Evolutionary conservation across 805 yeast genomes (phyloP).

Genomic region (Sugiyamaella smithiae): DNA sequence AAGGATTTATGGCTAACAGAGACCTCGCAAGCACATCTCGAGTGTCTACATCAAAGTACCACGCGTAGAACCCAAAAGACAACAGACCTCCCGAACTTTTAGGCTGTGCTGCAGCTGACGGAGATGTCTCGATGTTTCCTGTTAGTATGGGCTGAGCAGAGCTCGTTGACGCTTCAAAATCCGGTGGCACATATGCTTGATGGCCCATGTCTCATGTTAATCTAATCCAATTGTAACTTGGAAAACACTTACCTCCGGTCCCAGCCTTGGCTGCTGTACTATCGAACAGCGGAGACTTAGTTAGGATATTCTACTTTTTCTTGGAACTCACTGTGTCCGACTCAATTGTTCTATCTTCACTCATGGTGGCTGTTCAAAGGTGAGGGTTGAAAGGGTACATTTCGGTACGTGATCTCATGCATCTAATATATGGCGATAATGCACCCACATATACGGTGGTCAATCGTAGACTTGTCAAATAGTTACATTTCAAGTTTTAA

Average conservation of each 20-base stretch:
- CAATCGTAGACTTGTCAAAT: too few relatives aligned
- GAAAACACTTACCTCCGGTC: slow-evolving; percentile 8
- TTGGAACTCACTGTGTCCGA: slow-evolving; percentile 12
- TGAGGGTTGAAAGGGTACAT: too few relatives aligned
- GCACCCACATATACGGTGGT: too few relatives aligned
- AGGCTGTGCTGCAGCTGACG: slow-evolving; percentile 1
- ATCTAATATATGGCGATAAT: too few relatives aligned
- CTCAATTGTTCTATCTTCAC: slow-evolving; percentile 14
- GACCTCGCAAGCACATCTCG: slow-evolving; percentile 56
- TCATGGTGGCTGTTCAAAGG: background rate
- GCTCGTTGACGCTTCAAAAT: slow-evolving; percentile 25
- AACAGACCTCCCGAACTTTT: slow-evolving; percentile 45
- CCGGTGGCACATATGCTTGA: slow-evolving; percentile 37
- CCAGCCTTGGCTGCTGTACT: slow-evolving; percentile 2
- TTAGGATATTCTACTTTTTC: background rate
- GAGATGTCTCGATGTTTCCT: slow-evolving; percentile 12
- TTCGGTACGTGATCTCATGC: too few relatives aligned
- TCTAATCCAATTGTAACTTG: too few relatives aligned
- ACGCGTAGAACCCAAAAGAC: slow-evolving; percentile 57
- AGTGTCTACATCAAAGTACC: slow-evolving; percentile 68
- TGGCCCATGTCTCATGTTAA: slow-evolving; percentile 21
- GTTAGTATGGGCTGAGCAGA: slow-evolving; percentile 7
- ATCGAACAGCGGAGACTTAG: slow-evolving; percentile 4
- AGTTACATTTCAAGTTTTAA: too few relatives aligned
- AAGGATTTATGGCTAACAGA: slow-evolving; percentile 57